Conservation (phyloP, 768 basidiomycete genomes). For the Leccinum disarticulatum region DNA sequence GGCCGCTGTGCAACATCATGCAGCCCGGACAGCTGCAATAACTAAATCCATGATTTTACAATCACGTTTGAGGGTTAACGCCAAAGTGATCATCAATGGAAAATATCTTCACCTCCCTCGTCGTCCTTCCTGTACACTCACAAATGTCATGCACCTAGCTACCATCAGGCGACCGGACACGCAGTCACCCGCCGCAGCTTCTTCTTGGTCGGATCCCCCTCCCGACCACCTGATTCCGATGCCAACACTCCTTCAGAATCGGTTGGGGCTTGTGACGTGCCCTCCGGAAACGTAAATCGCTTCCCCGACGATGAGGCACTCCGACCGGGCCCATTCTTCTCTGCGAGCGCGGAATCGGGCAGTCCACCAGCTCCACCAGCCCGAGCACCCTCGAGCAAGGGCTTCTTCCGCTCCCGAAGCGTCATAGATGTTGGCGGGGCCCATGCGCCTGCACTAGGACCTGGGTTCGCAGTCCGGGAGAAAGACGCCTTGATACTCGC, state of each 20-base stretch:
- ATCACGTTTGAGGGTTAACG: too few species aligned
- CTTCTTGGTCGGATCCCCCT: neutral
- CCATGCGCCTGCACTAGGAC: neutral
- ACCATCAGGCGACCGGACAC: too few species aligned
- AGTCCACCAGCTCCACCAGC: conserved; percentile 16
- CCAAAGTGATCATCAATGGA: too few species aligned
- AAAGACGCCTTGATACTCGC: conserved; percentile 1
- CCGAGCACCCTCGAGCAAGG: too few species aligned
- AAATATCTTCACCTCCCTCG: too few species aligned
- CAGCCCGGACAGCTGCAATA: too few species aligned
- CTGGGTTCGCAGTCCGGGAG: neutral
- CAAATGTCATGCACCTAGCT: too few species aligned
- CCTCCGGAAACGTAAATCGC: neutral
- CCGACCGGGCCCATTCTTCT: neutral
- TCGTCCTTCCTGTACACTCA: neutral
- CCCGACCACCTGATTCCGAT: neutral
- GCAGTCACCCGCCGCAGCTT: too few species aligned
- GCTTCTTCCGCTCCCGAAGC: conserved; percentile 22
- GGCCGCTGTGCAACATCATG: too few species aligned
- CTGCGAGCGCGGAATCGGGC: neutral
- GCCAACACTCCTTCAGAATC: neutral
- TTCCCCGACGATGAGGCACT: conserved; percentile 8
- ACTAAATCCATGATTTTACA: too few species aligned
- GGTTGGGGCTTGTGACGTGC: neutral
- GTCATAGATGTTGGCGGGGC: conserved; percentile 36